These are phyloP conservation scores for Scheffersomyces titani DNA, from an alignment of 1,139 yeast species.

Conservation along the genomic window DNA sequence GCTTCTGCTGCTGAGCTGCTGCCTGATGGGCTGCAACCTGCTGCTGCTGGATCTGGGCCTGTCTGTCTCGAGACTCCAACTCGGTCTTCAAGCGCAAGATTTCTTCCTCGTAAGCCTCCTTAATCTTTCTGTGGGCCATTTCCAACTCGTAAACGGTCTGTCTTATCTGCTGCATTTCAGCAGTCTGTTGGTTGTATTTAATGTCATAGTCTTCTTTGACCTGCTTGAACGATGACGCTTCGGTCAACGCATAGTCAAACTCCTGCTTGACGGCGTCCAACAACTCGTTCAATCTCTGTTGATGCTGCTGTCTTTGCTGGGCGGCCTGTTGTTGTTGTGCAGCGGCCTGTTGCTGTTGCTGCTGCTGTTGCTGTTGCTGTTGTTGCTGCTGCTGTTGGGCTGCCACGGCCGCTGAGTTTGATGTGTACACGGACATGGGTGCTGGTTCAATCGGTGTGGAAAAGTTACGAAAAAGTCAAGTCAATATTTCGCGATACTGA, in stretches of 20 bases:
- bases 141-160: slow-evolving; percentile 94
- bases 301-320: slow-evolving; percentile 46
- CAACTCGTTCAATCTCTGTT: slow-evolving; percentile 68
- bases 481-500: neutral
- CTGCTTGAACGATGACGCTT: slow-evolving; percentile 82
- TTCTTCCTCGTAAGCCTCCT: slow-evolving; percentile 95
- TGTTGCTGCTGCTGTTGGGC: slow-evolving; percentile 21
- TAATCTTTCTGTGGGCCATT: slow-evolving; percentile 90
- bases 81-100: slow-evolving; percentile 83
- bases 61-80: slow-evolving; percentile 71
- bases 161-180: slow-evolving; percentile 92
- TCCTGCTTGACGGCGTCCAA: slow-evolving; percentile 92
- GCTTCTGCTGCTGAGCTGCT: slow-evolving; percentile 13
- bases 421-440: slow-evolving; percentile 39
- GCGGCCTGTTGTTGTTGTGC: slow-evolving; percentile 13
- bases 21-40: slow-evolving; percentile 13
- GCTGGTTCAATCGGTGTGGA: neutral
- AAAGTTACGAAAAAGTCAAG: neutral
- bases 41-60: slow-evolving; percentile 45
- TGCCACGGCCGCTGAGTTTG: slow-evolving; percentile 34
- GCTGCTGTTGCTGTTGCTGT: slow-evolving; percentile 27
- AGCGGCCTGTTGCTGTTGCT: slow-evolving; percentile 22
- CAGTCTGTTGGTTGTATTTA: slow-evolving; percentile 87
- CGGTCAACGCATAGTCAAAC: slow-evolving; percentile 82
- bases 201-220: slow-evolving; percentile 94